Conservation (phyloP, 345 rosid species). For the Passiflora organensis region DNA sequence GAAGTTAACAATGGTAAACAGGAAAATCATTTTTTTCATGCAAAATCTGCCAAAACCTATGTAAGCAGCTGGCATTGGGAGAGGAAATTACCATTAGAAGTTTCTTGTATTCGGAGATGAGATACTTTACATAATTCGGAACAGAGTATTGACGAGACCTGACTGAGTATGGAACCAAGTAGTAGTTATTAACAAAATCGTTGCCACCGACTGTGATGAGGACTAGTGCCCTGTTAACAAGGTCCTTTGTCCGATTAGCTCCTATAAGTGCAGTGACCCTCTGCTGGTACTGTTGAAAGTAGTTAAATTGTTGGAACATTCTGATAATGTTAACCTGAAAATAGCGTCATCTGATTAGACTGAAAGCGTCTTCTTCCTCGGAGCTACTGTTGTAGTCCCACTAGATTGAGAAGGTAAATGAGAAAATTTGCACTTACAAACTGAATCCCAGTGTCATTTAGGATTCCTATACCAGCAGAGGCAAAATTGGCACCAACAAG, state of each 20-base stretch:
- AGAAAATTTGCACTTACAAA: conserved; percentile 17
- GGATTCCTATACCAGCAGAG: conserved; percentile 32
- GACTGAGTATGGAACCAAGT: conserved; percentile 40
- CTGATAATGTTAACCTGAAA: conserved; percentile 56
- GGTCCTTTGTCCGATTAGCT: conserved; percentile 27
- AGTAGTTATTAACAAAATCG: conserved; percentile 63
- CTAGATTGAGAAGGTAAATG: no score
- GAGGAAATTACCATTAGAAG: conserved; percentile 26
- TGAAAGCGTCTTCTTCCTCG: no score
- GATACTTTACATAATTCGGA: conserved; percentile 36
- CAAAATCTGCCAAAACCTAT: no score
- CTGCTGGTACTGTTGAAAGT: conserved; percentile 53
- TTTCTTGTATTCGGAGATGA: conserved; percentile 45
- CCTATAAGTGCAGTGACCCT: conserved; percentile 49
- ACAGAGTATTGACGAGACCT: conserved; percentile 45
- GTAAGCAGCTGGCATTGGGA: no score
- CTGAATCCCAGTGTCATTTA: conserved; percentile 29
- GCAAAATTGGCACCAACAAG: conserved; percentile 32
- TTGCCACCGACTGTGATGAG: conserved; percentile 58
- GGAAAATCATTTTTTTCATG: no score
- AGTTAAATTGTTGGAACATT: conserved; percentile 52
- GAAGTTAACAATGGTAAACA: no score
- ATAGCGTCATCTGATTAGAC: background rate
- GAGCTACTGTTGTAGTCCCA: no score
- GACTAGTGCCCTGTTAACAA: conserved; percentile 45